A percentile compares a stretch with the other conserved stretches of the same genome.
Evolutionary conservation across 257 asterid genomes (phyloP).

Genomic region (Forsythia suspensa): DNA sequence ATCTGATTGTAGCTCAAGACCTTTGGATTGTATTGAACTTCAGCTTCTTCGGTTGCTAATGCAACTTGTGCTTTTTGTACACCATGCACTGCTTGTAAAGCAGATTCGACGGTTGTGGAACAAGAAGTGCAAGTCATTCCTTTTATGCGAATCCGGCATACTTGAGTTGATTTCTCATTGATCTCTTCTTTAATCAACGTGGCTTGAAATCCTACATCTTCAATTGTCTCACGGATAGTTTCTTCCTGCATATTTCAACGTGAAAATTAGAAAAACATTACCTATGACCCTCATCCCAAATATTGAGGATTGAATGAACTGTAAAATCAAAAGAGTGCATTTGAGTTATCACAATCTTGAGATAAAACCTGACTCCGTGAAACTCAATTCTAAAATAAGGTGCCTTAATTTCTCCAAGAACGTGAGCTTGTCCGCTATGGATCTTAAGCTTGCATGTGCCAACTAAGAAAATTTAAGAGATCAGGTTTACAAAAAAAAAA

Average conservation of each 20-base stretch:
- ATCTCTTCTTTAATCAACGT: constrained; percentile 34
- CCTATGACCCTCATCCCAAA: neutral
- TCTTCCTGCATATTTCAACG: constrained; percentile 41
- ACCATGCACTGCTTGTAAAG: constrained; percentile 43
- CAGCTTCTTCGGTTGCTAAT: constrained; percentile 38
- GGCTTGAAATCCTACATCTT: constrained; percentile 65
- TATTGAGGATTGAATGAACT: neutral
- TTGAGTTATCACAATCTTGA: neutral
- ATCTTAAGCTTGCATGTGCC: neutral
- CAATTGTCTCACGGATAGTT: constrained; percentile 46
- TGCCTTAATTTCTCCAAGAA: neutral
- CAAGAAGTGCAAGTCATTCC: constrained; percentile 61
- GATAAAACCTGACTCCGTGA: neutral
- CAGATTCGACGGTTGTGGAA: constrained; percentile 53
- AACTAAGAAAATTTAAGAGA: too few relatives aligned
- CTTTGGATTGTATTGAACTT: constrained; percentile 50
- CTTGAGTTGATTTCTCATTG: constrained; percentile 28
- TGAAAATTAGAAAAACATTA: neutral
- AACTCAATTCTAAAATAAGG: neutral
- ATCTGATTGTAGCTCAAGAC: constrained; percentile 32
- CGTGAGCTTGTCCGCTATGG: neutral
- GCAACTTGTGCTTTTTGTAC: constrained; percentile 50
- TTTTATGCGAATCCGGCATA: constrained; percentile 44
- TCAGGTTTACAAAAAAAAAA: too few relatives aligned
- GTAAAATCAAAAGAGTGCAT: neutral